Conservation (phyloP, 2,329 filamentous ascomycete genomes). For the Thelonectria rubi region DNA sequence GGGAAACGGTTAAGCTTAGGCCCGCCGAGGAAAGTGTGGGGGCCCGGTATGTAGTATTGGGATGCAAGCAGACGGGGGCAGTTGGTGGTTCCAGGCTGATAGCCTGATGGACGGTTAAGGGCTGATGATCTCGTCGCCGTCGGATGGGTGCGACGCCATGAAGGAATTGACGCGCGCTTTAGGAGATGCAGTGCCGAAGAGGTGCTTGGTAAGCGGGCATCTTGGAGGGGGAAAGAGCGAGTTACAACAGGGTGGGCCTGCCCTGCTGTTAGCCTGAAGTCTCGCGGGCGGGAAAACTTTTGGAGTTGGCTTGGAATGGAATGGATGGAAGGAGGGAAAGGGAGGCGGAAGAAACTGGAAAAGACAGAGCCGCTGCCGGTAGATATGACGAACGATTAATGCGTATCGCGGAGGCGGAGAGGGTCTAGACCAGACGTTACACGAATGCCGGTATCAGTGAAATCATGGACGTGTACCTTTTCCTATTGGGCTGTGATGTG, state of each 20-base stretch:
- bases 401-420: neutral
- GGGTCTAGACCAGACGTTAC: neutral
- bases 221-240: conserved; percentile 5
- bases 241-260: neutral
- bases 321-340: too few species aligned
- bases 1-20: neutral
- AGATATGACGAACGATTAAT: neutral
- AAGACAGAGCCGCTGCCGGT: neutral
- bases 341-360: neutral
- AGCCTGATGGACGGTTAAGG: conserved; percentile 23
- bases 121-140: conserved; percentile 26
- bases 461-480: neutral
- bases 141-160: conserved; percentile 16
- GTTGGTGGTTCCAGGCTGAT: conserved; percentile 20
- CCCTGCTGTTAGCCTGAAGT: neutral
- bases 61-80: conserved; percentile 4
- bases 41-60: conserved; percentile 7
- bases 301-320: neutral
- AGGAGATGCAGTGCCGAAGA: conserved; percentile 27
- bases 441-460: neutral
- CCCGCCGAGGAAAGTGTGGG: conserved; percentile 4
- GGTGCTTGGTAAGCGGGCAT: conserved; percentile 37
- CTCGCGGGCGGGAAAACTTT: neutral
- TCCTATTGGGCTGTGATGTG: neutral
- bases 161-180: conserved; percentile 28